Conservation (phyloP, 371 early-diverging fungal species). For the Dinochytrium kinnereticum region DNA sequence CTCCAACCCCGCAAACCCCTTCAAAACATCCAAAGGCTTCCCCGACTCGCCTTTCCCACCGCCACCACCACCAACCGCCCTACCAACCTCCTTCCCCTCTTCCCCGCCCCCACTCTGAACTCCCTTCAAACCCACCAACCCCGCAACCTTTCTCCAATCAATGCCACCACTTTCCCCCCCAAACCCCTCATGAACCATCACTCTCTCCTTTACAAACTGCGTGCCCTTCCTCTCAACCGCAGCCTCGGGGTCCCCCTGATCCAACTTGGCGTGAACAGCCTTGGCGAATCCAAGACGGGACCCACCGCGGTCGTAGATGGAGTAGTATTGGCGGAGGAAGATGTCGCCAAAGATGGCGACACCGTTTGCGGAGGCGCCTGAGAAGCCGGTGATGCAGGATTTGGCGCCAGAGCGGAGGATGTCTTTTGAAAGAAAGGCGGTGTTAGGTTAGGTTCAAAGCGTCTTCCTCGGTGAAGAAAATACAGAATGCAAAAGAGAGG, state of each 20-base stretch:
- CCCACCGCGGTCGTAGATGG: constrained; percentile 67
- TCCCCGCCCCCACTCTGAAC: neutral
- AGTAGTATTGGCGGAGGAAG: constrained; percentile 87
- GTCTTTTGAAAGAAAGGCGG: neutral
- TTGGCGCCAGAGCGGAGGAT: constrained; percentile 38
- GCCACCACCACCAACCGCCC: neutral
- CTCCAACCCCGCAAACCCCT: neutral
- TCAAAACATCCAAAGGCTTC: neutral
- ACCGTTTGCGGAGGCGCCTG: constrained; percentile 63
- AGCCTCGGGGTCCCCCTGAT: neutral
- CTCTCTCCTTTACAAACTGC: neutral
- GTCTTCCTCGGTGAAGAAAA: no score
- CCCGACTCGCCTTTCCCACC: neutral
- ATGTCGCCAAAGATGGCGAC: constrained; percentile 82
- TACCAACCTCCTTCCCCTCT: neutral
- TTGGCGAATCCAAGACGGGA: constrained; percentile 44
- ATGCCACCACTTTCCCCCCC: neutral
- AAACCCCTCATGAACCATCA: neutral
- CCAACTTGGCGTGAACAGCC: constrained; percentile 25
- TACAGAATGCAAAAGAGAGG: neutral
- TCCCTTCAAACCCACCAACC: neutral
- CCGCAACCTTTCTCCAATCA: neutral
- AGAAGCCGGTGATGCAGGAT: constrained; percentile 83
- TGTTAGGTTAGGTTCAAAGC: neutral
- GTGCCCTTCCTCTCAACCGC: neutral